Evolutionary conservation across 306 rosid genomes (phyloP).

Genomic region (Vicia faba): DNA sequence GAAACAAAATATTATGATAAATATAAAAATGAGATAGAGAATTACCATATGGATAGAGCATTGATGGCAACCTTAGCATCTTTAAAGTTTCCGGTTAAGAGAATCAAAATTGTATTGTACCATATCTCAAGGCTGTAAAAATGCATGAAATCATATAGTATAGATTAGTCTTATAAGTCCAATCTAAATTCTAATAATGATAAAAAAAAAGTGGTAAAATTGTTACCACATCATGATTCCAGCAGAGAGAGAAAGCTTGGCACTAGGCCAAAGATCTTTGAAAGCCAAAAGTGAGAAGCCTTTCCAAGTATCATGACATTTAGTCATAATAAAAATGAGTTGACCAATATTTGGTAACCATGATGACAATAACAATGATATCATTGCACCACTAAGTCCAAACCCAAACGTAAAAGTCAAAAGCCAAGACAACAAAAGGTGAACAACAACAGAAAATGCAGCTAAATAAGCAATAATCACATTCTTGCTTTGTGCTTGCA

Average conservation of each 20-base stretch:
- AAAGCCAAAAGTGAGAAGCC: conserved; percentile 61
- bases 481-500: conserved; percentile 65
- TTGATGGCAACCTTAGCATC: conserved; percentile 48
- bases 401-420: conserved; percentile 39
- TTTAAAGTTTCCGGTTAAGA: conserved; percentile 56
- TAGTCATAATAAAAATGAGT: conserved; percentile 39
- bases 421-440: conserved; percentile 53
- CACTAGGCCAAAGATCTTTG: conserved; percentile 57
- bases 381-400: conserved; percentile 53
- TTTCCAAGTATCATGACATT: conserved; percentile 62
- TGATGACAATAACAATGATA: conserved; percentile 41
- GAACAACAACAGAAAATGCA: conserved; percentile 41
- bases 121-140: conserved; percentile 57
- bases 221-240: conserved; percentile 65
- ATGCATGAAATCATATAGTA: too few relatives aligned
- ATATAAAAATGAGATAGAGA: background rate
- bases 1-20: background rate
- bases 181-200: too few relatives aligned
- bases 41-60: conserved; percentile 65
- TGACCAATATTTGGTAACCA: conserved; percentile 58
- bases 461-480: conserved; percentile 48
- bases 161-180: too few relatives aligned
- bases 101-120: conserved; percentile 57
- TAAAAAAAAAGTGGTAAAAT: background rate
- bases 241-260: conserved; percentile 61